Percentiles rank a stretch among this genome's conserved stretches.
These are phyloP conservation scores for Eucalyptus tenuipes DNA, from an alignment of 345 rosid species.

Conservation along the genomic window DNA sequence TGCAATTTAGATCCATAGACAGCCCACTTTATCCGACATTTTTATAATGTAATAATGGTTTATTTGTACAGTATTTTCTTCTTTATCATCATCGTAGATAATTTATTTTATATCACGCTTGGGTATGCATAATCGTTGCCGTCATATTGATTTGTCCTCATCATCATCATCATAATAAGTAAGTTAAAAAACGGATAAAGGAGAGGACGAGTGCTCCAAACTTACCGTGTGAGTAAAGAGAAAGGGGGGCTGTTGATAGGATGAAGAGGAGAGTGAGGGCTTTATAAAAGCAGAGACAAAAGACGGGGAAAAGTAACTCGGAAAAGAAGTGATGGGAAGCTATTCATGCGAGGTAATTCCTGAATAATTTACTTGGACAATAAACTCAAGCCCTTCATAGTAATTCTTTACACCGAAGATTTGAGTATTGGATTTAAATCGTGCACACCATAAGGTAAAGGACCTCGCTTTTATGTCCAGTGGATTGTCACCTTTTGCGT, in stretches of 20 bases:
- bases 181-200: not conserved
- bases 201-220: not conserved
- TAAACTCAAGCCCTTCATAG: not conserved
- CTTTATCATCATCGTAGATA: not conserved
- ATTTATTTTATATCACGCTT: not conserved
- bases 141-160: not conserved
- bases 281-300: not conserved
- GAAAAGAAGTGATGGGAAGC: not conserved
- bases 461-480: not conserved
- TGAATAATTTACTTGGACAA: not conserved
- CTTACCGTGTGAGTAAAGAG: not conserved
- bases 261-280: not conserved
- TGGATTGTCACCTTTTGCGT: not conserved
- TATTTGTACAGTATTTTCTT: not conserved
- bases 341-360: not conserved
- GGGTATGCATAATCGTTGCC: not conserved
- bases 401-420: not conserved
- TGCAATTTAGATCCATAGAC: not conserved
- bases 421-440: not conserved
- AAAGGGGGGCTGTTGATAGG: too few relatives aligned
- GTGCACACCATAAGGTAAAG: not conserved
- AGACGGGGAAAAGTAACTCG: not conserved
- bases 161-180: rapidly evolving
- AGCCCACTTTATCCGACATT: not conserved
- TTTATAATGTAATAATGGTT: not conserved